These are phyloP conservation scores for Kwoniella sp. DNA, from an alignment of 768 basidiomycete genomes.

Conservation along the genomic window DNA sequence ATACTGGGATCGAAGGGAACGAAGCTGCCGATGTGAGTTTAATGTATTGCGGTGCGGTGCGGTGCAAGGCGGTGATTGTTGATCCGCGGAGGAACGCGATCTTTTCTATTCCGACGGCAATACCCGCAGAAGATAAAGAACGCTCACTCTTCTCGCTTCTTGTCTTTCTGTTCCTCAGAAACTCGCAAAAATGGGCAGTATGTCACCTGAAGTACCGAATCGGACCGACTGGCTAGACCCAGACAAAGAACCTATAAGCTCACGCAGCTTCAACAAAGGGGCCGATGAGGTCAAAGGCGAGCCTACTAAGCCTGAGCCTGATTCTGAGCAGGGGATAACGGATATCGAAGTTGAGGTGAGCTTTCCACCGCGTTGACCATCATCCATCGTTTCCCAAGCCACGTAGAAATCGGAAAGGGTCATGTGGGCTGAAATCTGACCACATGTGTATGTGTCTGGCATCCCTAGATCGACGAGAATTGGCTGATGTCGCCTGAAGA, in stretches of 20 bases:
- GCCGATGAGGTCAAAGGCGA: background rate
- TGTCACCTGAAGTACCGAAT: conserved; percentile 33
- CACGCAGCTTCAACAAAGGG: background rate
- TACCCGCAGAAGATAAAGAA: no score
- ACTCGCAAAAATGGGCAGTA: conserved; percentile 48
- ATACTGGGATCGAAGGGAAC: conserved; percentile 76
- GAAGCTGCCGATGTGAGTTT: conserved; percentile 73
- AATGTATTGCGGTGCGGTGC: no score
- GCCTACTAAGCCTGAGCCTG: background rate
- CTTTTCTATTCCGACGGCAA: no score
- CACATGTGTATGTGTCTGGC: background rate
- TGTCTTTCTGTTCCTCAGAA: conserved; percentile 23
- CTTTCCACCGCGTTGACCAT: background rate
- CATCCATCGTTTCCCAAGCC: background rate
- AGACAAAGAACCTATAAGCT: conserved; percentile 12
- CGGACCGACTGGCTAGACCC: conserved; percentile 47
- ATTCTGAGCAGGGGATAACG: background rate
- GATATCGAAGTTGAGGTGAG: conserved; percentile 49
- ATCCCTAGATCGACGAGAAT: conserved; percentile 40
- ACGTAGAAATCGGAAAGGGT: no score
- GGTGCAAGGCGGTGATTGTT: background rate
- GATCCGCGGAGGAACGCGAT: background rate
- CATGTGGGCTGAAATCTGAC: no score
- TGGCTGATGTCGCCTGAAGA: conserved; percentile 49
- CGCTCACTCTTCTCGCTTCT: no score